These are phyloP conservation scores for Macrolepiota fuliginosa DNA, from an alignment of 768 basidiomycete genomes.

Conservation along the genomic window DNA sequence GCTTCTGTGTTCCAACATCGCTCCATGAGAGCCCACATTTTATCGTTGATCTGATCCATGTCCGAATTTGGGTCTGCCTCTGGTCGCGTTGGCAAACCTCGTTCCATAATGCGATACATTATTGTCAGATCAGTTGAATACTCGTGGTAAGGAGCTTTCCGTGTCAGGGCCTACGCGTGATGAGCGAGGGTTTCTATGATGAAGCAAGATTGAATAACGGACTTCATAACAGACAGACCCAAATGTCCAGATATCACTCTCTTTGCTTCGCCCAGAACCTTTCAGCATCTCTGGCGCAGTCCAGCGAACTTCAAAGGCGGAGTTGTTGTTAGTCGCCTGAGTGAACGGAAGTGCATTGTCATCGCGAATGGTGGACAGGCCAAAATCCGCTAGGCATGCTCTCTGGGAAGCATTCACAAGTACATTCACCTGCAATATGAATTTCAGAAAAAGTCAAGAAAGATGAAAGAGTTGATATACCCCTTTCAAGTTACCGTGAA, in stretches of 20 bases:
- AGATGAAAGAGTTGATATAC: too few relatives aligned
- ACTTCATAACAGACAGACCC: constrained; percentile 20
- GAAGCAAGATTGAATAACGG: neutral
- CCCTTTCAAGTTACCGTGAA: constrained; percentile 19
- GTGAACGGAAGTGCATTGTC: neutral
- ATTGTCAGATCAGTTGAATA: neutral
- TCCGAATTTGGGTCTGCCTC: neutral
- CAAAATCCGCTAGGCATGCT: constrained; percentile 19
- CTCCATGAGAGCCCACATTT: neutral
- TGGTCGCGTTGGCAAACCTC: neutral
- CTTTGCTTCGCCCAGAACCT: neutral
- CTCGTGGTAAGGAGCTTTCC: neutral
- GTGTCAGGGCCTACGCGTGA: neutral
- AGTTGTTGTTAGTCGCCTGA: neutral
- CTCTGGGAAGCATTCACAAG: too few relatives aligned
- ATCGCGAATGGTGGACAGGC: constrained; percentile 13
- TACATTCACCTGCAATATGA: too few relatives aligned
- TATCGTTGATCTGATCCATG: neutral
- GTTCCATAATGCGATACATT: neutral
- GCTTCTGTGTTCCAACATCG: neutral
- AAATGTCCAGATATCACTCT: constrained; percentile 20
- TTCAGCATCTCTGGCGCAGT: constrained; percentile 20
- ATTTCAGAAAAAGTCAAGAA: too few relatives aligned
- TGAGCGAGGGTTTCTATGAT: neutral
- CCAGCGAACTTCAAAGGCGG: constrained; percentile 14